A percentile compares a stretch with the other conserved stretches of the same genome.
phyloP scores from a whole-genome alignment of 2,329 filamentous ascomycete genomes.

The Alternaria metachromatica region DNA sequence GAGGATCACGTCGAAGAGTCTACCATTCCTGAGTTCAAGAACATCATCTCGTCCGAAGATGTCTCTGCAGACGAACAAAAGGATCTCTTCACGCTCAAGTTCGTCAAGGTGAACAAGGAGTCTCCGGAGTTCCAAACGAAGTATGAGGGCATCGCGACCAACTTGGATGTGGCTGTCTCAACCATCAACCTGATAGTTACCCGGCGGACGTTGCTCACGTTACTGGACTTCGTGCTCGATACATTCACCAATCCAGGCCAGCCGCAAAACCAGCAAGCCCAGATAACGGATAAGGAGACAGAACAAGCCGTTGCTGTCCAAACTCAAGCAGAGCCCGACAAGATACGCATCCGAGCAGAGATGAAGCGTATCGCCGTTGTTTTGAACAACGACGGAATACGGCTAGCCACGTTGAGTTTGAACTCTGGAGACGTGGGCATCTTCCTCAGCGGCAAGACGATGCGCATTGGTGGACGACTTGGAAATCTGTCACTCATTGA shows the following conservation, averaged over 20 bases:
- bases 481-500: constrained; percentile 90
- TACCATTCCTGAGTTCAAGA: constrained; percentile 88
- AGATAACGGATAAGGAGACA: constrained; percentile 38
- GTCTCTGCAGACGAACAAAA: constrained; percentile 72
- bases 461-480: constrained; percentile 85
- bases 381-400: constrained; percentile 95
- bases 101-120: constrained; percentile 84
- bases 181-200: constrained; percentile 98
- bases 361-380: constrained; percentile 93
- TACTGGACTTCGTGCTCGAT: constrained; percentile 90
- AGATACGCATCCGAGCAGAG: constrained; percentile 91
- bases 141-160: constrained; percentile 92
- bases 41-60: constrained; percentile 92
- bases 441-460: constrained; percentile 82
- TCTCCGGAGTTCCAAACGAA: constrained; percentile 93
- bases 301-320: constrained; percentile 48
- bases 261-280: constrained; percentile 47
- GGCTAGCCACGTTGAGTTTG: constrained; percentile 89
- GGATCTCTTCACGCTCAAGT: constrained; percentile 86
- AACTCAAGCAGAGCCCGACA: constrained; percentile 63
- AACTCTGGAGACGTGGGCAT: constrained; percentile 92
- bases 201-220: constrained; percentile 85
- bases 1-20: constrained; percentile 94
- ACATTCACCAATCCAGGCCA: constrained; percentile 79
- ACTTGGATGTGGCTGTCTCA: constrained; percentile 87